A percentile compares a stretch with the other conserved stretches of the same genome.
Conservation (phyloP, 2,329 filamentous ascomycete genomes). For the Zymoseptoria passerinii region DNA sequence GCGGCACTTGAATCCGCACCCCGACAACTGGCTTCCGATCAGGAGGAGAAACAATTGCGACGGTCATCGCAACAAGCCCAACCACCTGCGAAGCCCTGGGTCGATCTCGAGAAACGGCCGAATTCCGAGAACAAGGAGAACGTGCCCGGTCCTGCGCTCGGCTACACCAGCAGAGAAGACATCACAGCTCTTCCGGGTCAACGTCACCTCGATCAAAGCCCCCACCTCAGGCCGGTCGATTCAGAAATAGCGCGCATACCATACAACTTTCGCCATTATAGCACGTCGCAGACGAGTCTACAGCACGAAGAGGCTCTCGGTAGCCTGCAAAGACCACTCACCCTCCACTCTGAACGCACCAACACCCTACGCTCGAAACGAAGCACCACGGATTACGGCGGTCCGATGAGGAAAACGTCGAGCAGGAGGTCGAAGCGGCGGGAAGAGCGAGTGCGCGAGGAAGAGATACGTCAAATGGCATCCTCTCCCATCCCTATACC, state of each 20-base stretch:
- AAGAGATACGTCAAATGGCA: constrained; percentile 74
- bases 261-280: constrained; percentile 35
- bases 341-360: constrained; percentile 4
- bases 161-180: constrained; percentile 33
- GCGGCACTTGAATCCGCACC: neutral
- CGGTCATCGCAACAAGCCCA: constrained; percentile 10
- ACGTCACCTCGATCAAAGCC: constrained; percentile 36
- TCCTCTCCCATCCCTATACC: constrained; percentile 57
- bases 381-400: constrained; percentile 38
- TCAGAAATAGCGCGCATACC: constrained; percentile 33
- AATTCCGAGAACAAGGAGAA: constrained; percentile 19
- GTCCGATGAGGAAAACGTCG: constrained; percentile 58
- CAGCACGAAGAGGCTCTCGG: constrained; percentile 15
- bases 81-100: constrained; percentile 1
- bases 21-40: neutral
- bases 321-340: constrained; percentile 14
- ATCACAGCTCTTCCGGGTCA: constrained; percentile 41
- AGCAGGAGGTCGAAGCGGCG: constrained; percentile 58
- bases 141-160: constrained; percentile 7
- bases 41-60: constrained; percentile 7
- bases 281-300: constrained; percentile 25
- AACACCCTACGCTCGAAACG: constrained; percentile 30
- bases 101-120: constrained; percentile 5
- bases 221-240: constrained; percentile 40
- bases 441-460: constrained; percentile 69